A percentile compares a stretch with the other conserved stretches of the same genome.
phyloP scores from a whole-genome alignment of 805 yeast genomes.

The Kuraishia molischiana region DNA sequence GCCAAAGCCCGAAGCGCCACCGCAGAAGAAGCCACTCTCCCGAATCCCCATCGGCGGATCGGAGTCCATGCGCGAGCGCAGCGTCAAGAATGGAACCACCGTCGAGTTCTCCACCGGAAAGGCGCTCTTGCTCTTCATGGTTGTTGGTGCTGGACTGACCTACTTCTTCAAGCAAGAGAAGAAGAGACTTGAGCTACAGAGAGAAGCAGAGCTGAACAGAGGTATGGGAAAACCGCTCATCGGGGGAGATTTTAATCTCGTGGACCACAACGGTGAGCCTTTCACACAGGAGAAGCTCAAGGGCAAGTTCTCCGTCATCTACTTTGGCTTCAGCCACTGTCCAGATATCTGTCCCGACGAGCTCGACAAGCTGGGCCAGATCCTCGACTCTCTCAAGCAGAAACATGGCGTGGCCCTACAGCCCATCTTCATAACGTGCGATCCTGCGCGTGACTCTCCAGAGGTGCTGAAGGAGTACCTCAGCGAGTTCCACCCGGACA shows the following conservation, averaged over 20 bases:
- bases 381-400: conserved; percentile 50
- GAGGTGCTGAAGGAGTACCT: conserved; percentile 76
- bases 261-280: conserved; percentile 57
- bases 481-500: conserved; percentile 80
- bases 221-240: conserved; percentile 88
- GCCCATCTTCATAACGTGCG: conserved; percentile 92
- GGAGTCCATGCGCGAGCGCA: conserved; percentile 18
- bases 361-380: conserved; percentile 79
- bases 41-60: conserved; percentile 70
- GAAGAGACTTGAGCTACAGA: conserved; percentile 60
- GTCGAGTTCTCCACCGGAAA: conserved; percentile 82
- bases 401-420: conserved; percentile 51
- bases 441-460: conserved; percentile 91
- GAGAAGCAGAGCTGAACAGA: conserved; percentile 75
- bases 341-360: conserved; percentile 99
- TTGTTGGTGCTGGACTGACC: conserved; percentile 64
- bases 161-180: conserved; percentile 70
- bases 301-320: conserved; percentile 77
- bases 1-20: neutral
- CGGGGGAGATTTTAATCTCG: conserved; percentile 79
- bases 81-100: conserved; percentile 20
- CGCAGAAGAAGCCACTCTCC: conserved; percentile 54
- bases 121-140: conserved; percentile 56
- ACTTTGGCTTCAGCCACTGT: conserved; percentile 95
- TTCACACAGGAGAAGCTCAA: conserved; percentile 73